These are phyloP conservation scores for Peterozyma xylosa DNA, from an alignment of 805 yeast genomes.

Conservation along the genomic window DNA sequence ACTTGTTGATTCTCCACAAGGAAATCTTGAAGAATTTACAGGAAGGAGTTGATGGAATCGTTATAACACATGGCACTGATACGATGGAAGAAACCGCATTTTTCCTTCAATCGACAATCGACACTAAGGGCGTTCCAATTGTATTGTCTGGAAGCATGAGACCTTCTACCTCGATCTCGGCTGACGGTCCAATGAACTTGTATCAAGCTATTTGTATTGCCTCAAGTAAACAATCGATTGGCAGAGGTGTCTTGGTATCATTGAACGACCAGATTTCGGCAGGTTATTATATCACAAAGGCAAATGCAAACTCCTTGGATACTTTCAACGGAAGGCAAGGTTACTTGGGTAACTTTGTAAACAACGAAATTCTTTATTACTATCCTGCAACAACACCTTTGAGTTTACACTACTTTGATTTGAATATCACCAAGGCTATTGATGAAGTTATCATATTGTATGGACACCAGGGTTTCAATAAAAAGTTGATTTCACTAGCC, in stretches of 20 bases:
- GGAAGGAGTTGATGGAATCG: conserved; percentile 41
- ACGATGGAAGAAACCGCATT: conserved; percentile 63
- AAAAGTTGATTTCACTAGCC: conserved; percentile 37
- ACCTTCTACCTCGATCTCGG: conserved; percentile 62
- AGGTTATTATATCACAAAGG: conserved; percentile 64
- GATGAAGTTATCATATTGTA: conserved; percentile 48
- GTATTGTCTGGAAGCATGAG: conserved; percentile 72
- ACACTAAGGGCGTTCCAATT: conserved; percentile 37
- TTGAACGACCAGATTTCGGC: conserved; percentile 63
- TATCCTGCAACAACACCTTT: conserved; percentile 47
- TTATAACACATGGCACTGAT: conserved; percentile 68
- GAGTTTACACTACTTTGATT: conserved; percentile 35
- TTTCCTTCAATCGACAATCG: conserved; percentile 44
- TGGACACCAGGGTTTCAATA: conserved; percentile 54
- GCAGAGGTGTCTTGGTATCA: conserved; percentile 58
- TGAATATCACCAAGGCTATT: conserved; percentile 20
- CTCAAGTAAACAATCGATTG: conserved; percentile 37
- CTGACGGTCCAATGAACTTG: conserved; percentile 69
- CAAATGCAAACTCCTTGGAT: conserved; percentile 63
- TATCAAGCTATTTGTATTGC: conserved; percentile 66
- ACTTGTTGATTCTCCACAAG: conserved; percentile 36
- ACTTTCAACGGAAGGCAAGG: conserved; percentile 71
- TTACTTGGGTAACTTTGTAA: conserved; percentile 61
- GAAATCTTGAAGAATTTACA: conserved; percentile 37
- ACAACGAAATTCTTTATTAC: conserved; percentile 56